Percentiles rank a stretch among this genome's conserved stretches.
phyloP scores from a whole-genome alignment of 192 early-diverging fungal species.

The Glomus cerebriforme region DNA sequence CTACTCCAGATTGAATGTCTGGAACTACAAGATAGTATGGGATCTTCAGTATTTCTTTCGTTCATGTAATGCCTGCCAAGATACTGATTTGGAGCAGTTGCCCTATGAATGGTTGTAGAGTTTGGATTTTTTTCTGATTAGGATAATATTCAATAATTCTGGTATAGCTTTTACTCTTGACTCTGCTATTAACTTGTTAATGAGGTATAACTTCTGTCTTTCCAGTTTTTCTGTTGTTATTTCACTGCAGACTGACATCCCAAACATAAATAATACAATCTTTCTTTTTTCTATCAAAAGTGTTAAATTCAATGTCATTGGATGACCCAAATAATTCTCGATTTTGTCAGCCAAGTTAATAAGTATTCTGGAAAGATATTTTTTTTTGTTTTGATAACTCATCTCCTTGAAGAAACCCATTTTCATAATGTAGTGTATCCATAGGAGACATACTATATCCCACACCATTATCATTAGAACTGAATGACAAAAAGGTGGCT shows the following conservation, averaged over 20 bases:
- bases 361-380: constrained; percentile 1
- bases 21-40: constrained; percentile 24
- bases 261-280: constrained; percentile 5
- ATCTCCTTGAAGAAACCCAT: constrained; percentile 4
- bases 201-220: background rate
- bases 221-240: background rate
- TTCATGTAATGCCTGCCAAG: constrained; percentile 12
- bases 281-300: background rate
- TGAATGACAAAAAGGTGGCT: constrained; percentile 8
- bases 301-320: background rate
- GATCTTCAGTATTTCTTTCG: background rate
- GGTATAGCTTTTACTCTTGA: constrained; percentile 17
- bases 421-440: background rate
- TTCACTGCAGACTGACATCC: constrained; percentile 12
- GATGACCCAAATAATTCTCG: constrained; percentile 12
- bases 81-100: constrained; percentile 5
- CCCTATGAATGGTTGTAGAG: constrained; percentile 15
- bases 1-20: background rate
- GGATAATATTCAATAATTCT: constrained; percentile 15
- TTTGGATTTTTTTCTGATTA: constrained; percentile 14
- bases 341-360: constrained; percentile 12
- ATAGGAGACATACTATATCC: constrained; percentile 11
- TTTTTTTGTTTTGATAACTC: background rate
- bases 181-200: background rate
- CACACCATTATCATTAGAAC: constrained; percentile 9